Base-by-base conservation (phyloP, 2,329 filamentous ascomycete genomes). In the Paramyrothecium roridum region DNA sequence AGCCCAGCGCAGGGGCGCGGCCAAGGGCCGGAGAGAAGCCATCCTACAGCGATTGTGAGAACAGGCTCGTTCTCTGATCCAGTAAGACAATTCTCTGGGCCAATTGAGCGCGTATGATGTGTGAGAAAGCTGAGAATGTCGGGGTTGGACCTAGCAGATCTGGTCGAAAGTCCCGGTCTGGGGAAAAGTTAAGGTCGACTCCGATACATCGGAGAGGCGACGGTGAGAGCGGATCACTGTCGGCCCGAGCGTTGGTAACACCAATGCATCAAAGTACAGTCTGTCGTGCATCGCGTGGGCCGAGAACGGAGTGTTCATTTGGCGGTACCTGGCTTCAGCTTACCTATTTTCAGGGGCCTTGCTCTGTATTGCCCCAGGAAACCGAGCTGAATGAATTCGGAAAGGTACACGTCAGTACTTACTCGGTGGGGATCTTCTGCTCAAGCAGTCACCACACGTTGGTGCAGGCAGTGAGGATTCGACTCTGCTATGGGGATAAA, bases 21-120 rank as follows among this genome's bases (percentile, higher is more conserved):
- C 66, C 66, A 75, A 69, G 57, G 75, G 68, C 67, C 75, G 72
- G 59, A 78, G 73, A 65, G 75, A 76, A 55, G 74, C 75, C 77
- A 80, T 80, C 68, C 65, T 68, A 63, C 52, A 51, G 51, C 53
- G 52, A 58, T 51, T 48, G 60, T 64, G 62, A 64, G 65, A 59
- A 54, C 13, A 21, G 13, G 21, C 52, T n/a, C 21, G 59, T 60
- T 59, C 61, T 63, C 62, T 57, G 48, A 57, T 53, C 57, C 52
- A 51, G 62, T 62, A 65, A 65, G 64, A 65, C 58, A 59, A 56
- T 64, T 58, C 63, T 54, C 59, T 45, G 49, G 56, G 54, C 53
- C 60, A 21, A 57, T 60, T 61, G 59, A 57, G 50, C 48, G 53
- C 57, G 26, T 30, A 10, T 4, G 26, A 30, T 30, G 26, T 30